Conservation (phyloP, 1,284 basidiomycete species). For the Trametes versicolor region DNA sequence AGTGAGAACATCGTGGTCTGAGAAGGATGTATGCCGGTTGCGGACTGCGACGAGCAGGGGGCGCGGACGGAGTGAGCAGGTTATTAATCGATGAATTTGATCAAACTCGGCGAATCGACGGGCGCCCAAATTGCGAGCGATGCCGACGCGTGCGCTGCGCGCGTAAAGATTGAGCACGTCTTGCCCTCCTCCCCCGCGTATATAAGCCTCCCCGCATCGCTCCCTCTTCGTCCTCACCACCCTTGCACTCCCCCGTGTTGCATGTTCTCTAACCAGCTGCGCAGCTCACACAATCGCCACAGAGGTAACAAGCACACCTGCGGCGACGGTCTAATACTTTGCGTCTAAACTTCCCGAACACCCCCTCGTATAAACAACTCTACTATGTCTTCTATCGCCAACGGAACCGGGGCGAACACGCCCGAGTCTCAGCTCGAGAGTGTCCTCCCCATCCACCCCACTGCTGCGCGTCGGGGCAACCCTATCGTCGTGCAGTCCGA, state of each 20-base stretch:
- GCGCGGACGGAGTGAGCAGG: neutral
- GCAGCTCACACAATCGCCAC: constrained; percentile 81
- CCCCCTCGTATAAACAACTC: constrained; percentile 31
- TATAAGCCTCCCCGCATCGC: constrained; percentile 23
- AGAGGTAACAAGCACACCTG: constrained; percentile 79
- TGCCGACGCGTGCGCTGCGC: constrained; percentile 7
- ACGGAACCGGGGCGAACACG: constrained; percentile 71
- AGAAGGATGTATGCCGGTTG: neutral
- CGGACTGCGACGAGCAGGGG: constrained; percentile 8
- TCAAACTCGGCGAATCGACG: constrained; percentile 3
- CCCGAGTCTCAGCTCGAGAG: constrained; percentile 73
- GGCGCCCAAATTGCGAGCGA: neutral
- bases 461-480: constrained; percentile 80
- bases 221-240: constrained; percentile 5
- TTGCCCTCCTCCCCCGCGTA: constrained; percentile 18
- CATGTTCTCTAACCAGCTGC: constrained; percentile 91
- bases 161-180: constrained; percentile 20
- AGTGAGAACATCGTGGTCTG: neutral
- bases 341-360: constrained; percentile 50
- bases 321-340: constrained; percentile 65
- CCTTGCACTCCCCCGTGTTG: constrained; percentile 47
- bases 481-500: constrained; percentile 88
- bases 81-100: constrained; percentile 13
- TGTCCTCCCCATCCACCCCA: constrained; percentile 81
- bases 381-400: constrained; percentile 62